Conservation (phyloP, 1,284 basidiomycete genomes). For the Ceratobasidium sp. region DNA sequence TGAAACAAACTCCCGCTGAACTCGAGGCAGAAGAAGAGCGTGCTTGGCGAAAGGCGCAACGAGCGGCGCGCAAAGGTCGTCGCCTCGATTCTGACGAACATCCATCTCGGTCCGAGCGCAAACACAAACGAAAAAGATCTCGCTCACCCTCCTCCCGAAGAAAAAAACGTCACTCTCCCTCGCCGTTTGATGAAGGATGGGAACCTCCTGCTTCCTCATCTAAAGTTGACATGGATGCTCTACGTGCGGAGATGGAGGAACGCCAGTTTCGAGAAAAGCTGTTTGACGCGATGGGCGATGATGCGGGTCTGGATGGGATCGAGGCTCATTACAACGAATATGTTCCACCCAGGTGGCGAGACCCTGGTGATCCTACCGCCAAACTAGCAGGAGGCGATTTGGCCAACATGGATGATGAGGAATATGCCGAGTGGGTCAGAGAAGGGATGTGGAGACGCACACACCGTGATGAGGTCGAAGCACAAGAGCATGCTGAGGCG, state of each 20-base stretch:
- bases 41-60: slow-evolving; percentile 37
- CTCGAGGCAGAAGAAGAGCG: slow-evolving; percentile 36
- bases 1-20: slow-evolving; percentile 41
- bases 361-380: slow-evolving; percentile 40
- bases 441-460: slow-evolving; percentile 78
- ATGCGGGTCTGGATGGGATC: slow-evolving; percentile 65
- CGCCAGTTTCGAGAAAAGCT: slow-evolving; percentile 71
- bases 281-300: slow-evolving; percentile 68
- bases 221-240: slow-evolving; percentile 58
- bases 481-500: slow-evolving; percentile 62
- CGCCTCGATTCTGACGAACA: neutral
- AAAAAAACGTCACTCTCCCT: neutral
- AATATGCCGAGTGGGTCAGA: slow-evolving; percentile 81
- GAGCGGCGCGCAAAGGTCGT: slow-evolving; percentile 39
- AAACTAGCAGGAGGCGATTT: slow-evolving; percentile 13
- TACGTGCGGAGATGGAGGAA: slow-evolving; percentile 66
- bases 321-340: slow-evolving; percentile 70
- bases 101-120: neutral
- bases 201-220: slow-evolving; percentile 42
- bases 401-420: slow-evolving; percentile 74
- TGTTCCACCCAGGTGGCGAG: slow-evolving; percentile 66
- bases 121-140: slow-evolving; percentile 10
- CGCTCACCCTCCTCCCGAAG: slow-evolving; percentile 6
- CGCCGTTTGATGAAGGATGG: slow-evolving; percentile 4
- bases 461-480: slow-evolving; percentile 62